Evolutionary conservation across 768 basidiomycete species (phyloP), one percentile per base, ranked within the genome.

Genomic region (Rhizopogon vinicolor): DNA sequence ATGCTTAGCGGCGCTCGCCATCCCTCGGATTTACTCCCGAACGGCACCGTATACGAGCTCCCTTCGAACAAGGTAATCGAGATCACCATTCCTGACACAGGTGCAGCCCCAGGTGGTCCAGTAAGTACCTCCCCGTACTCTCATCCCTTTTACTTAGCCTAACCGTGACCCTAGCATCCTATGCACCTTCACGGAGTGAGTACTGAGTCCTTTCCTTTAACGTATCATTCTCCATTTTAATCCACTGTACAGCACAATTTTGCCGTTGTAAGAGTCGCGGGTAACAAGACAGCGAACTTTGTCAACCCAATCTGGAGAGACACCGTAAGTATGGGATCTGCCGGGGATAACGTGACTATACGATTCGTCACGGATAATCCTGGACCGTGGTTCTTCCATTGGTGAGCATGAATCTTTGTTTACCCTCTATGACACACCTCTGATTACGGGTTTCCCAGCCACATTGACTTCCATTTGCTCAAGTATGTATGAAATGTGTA

Each of bases 291-390:
- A 0, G 57, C 65, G 16, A 76, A 76, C 60, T 77, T 71, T 39
- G 54, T 66, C 31, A 66, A 77, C 51, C 75, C 75, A 13, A 49
- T 70, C n/a, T 61, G 52, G 55, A 67, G 75, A 14, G 75, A 76
- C 44, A 68, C 66, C 0, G 58, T 69, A 31, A 71, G 62, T 42
- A 71, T 68, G 61, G 68, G 70, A 16, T 61, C 58, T 2, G 61
- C 78, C 66, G 56, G 54, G 0, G 67, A 78, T 65, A 68, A 79
- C 62, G 77, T 80, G 31, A 79, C 78, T 3, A 71, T 89, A 51
- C 78, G 85, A 35, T 87, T 85, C 68, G 62, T 70, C 25, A 85
- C 85, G 3, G 79, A 88, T 61, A 88, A 88, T 67, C 77, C 85
- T 3, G 87, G 87, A 12, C 79, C 80, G 3, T 85, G 83, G 80